Evolutionary conservation across 176 grass and related monocot species (phyloP).

Genomic region (Pontederia crassipes): DNA sequence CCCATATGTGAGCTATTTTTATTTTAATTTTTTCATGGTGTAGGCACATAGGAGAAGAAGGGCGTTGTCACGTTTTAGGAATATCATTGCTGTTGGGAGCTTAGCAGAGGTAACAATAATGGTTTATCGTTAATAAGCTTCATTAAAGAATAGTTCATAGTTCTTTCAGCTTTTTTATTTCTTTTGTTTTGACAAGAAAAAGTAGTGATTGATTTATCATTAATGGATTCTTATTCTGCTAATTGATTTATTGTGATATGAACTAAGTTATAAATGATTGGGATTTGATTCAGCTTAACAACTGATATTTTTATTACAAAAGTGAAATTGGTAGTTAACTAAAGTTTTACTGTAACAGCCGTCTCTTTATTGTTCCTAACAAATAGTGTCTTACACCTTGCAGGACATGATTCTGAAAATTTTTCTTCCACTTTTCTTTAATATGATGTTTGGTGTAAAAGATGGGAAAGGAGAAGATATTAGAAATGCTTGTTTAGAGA

Average conservation of each 20-base stretch:
- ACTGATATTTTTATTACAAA: no score
- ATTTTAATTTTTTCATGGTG: background rate
- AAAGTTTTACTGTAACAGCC: background rate
- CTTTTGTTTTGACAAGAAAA: no score
- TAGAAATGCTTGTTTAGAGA: constrained; percentile 74
- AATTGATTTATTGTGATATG: no score
- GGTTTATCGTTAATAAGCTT: background rate
- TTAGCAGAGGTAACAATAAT: constrained; percentile 63
- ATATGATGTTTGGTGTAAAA: constrained; percentile 78
- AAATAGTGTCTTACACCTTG: constrained; percentile 11
- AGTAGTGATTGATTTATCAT: no score
- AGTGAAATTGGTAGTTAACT: no score
- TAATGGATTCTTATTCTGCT: no score
- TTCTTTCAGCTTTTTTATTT: no score
- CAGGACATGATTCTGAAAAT: constrained; percentile 73
- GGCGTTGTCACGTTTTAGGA: constrained; percentile 72
- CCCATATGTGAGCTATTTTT: no score
- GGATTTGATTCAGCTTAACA: no score
- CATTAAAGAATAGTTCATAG: no score
- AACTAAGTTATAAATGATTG: no score
- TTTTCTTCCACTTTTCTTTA: constrained; percentile 90
- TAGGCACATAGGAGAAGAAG: constrained; percentile 82
- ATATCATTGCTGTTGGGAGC: constrained; percentile 35
- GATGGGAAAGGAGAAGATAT: constrained; percentile 79
- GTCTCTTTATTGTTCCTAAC: background rate